These are phyloP conservation scores for Tricholoma sp. DNA, from an alignment of 768 basidiomycete species.

Conservation along the genomic window DNA sequence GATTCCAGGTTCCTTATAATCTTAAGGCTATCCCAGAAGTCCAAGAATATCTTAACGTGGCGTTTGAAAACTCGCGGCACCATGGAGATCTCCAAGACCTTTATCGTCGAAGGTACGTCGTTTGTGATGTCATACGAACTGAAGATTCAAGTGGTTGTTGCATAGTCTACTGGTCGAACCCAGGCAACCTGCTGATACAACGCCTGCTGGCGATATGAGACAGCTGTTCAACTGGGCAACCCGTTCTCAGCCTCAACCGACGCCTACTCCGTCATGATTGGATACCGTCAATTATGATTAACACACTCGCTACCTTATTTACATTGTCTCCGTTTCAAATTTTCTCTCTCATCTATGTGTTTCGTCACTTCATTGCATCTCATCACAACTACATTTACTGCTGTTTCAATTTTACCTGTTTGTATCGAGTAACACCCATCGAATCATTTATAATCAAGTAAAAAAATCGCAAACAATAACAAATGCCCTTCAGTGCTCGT, in stretches of 20 bases:
- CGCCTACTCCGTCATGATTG: conserved; percentile 23
- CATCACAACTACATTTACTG: conserved; percentile 18
- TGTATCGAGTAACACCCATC: conserved; percentile 14
- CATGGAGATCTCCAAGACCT: conserved; percentile 83
- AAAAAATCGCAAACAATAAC: background rate
- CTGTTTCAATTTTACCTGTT: conserved; percentile 14
- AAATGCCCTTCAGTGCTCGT: background rate
- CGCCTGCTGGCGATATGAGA: conserved; percentile 63
- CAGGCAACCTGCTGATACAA: conserved; percentile 68
- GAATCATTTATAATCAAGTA: conserved; percentile 15
- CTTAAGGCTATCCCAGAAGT: conserved; percentile 88
- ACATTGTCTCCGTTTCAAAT: conserved; percentile 14
- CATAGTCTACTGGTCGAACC: conserved; percentile 77
- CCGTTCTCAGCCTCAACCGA: conserved; percentile 42
- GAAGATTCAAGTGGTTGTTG: conserved; percentile 1
- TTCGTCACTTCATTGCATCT: conserved; percentile 7
- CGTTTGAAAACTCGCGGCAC: conserved; percentile 69
- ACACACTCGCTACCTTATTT: conserved; percentile 11
- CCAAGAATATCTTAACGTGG: conserved; percentile 69
- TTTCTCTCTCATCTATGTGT: conserved; percentile 8
- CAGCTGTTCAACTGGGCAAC: conserved; percentile 79
- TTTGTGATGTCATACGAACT: background rate
- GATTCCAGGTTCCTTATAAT: conserved; percentile 83
- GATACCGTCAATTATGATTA: conserved; percentile 42
- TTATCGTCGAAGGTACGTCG: conserved; percentile 72